A percentile compares a stretch with the other conserved stretches of the same genome.
Evolutionary conservation across 2,329 filamentous ascomycete species (phyloP).

Genomic region (Triangularia verruculosa): DNA sequence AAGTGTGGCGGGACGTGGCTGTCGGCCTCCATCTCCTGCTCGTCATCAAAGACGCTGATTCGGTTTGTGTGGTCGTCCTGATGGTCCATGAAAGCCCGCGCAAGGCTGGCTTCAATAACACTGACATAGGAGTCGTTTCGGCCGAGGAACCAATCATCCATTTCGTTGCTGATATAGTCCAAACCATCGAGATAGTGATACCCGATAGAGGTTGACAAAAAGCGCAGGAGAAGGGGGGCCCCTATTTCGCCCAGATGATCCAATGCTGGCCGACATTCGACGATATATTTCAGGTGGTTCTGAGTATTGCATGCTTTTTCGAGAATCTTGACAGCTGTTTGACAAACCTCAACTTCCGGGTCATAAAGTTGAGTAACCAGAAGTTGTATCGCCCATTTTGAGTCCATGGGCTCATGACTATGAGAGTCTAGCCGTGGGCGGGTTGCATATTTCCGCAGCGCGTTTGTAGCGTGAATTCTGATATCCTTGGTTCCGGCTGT

Average conservation of each 20-base stretch:
- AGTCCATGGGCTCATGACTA: conserved; percentile 57
- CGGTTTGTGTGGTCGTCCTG: conserved; percentile 56
- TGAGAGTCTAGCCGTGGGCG: conserved; percentile 41
- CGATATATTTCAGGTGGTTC: conserved; percentile 88
- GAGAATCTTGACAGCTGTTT: conserved; percentile 92
- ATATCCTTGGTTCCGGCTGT: conserved; percentile 90
- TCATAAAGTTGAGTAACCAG: conserved; percentile 99
- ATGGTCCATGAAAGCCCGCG: conserved; percentile 73
- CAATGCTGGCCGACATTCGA: conserved; percentile 89
- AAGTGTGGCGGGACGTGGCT: conserved; percentile 90
- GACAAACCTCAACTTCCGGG: conserved; percentile 93
- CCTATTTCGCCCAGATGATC: conserved; percentile 97
- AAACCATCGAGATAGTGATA: conserved; percentile 96
- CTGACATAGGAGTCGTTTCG: conserved; percentile 95
- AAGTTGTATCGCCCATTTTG: conserved; percentile 93
- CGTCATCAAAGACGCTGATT: conserved; percentile 58
- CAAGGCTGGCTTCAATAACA: conserved; percentile 92
- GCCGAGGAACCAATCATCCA: conserved; percentile 99
- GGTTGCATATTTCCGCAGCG: conserved; percentile 81
- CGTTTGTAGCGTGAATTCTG: conserved; percentile 82
- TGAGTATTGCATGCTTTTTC: conserved; percentile 96
- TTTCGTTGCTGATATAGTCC: conserved; percentile 98
- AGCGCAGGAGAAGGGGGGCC: conserved; percentile 84
- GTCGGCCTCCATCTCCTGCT: conserved; percentile 52
- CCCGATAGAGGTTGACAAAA: conserved; percentile 91